A percentile compares a stretch with the other conserved stretches of the same genome.
Evolutionary conservation across 345 rosid species (phyloP).

Genomic region (Hypericum androsaemum): DNA sequence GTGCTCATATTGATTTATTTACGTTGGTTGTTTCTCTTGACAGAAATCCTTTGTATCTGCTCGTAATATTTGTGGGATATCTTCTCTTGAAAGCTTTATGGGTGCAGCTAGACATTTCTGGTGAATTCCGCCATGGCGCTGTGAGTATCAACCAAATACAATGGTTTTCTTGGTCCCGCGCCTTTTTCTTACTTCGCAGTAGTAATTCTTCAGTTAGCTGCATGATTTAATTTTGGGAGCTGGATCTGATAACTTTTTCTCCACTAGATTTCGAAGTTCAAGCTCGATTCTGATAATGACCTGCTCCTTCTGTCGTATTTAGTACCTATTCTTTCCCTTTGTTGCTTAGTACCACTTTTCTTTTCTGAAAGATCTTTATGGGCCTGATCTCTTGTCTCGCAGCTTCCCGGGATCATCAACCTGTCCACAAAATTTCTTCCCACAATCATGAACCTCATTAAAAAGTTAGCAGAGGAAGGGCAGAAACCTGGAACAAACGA

Average conservation of each 20-base stretch:
- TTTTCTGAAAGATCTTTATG: too few relatives aligned
- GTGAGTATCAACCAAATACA: conserved; percentile 38
- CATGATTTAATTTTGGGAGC: too few relatives aligned
- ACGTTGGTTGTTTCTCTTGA: conserved; percentile 14
- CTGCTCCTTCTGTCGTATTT: too few relatives aligned
- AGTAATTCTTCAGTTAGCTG: too few relatives aligned
- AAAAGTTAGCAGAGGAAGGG: conserved; percentile 70
- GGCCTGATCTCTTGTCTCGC: too few relatives aligned
- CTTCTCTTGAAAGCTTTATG: conserved; percentile 85
- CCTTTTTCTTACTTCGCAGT: too few relatives aligned
- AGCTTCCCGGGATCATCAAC: conserved; percentile 56
- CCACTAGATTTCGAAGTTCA: too few relatives aligned
- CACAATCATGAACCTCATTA: conserved; percentile 87
- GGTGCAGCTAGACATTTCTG: conserved; percentile 86
- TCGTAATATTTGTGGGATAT: conserved; percentile 55
- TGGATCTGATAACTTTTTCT: too few relatives aligned
- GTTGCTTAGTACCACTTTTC: background rate
- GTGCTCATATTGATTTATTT: background rate
- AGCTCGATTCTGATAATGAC: too few relatives aligned
- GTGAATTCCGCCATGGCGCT: conserved; percentile 77
- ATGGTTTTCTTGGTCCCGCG: background rate
- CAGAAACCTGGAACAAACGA: conserved; percentile 33
- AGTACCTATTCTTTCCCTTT: background rate
- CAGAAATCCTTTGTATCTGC: conserved; percentile 90
- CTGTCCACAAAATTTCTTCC: conserved; percentile 76